Base-by-base conservation (phyloP, 164 flowering plant species). In the Berberis vulgaris region DNA sequence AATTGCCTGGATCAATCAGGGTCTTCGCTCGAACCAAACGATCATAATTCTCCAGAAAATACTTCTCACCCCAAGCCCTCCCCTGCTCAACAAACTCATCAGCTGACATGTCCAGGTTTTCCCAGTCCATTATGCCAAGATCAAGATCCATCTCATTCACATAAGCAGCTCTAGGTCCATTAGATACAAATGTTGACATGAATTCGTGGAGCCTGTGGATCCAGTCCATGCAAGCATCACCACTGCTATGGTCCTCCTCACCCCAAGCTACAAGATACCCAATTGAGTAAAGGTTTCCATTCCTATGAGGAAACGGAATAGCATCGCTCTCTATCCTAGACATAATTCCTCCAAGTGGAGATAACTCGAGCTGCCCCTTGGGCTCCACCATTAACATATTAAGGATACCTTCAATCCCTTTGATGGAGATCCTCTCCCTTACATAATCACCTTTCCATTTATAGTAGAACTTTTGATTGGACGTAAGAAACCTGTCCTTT, bases 11-110 rank as follows among this genome's bases (percentile, higher is more conserved):
- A 60, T 65, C 73, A 45, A 70, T 61, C 56, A 49, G 7, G 7
- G 56, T 65, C 73, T 70, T 70, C 9, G 65, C 73, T 11, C 59
- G 60, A 65, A 70, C 73, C 54, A 70, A 55, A 38, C 67, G 68
- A 39, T 70, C 65, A 43, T 59, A 70, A 49, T 70, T 70, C 2
- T 41, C 60, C 64, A 64, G 7, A 42, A 70, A 70, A 52, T 70
- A 64, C 49, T 59, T 70, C 68, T 64, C 68, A 5, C 73, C 73
- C 73, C 73, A 70, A 6, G 7, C 41, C n/a, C 68, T 65, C 13
- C 64, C 73, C 13, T 43, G 41, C 41, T 70, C 68, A 5, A 69
- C 67, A 6, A 54, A 57, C 26, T 63, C 65, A 6, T 63, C 47
- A 42, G 45, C 45, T 9, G 65, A 52, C 13, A 63, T 64, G 39